phyloP scores from a whole-genome alignment of 495 filamentous ascomycete species.

The Amphirosellinia nigrospora region DNA sequence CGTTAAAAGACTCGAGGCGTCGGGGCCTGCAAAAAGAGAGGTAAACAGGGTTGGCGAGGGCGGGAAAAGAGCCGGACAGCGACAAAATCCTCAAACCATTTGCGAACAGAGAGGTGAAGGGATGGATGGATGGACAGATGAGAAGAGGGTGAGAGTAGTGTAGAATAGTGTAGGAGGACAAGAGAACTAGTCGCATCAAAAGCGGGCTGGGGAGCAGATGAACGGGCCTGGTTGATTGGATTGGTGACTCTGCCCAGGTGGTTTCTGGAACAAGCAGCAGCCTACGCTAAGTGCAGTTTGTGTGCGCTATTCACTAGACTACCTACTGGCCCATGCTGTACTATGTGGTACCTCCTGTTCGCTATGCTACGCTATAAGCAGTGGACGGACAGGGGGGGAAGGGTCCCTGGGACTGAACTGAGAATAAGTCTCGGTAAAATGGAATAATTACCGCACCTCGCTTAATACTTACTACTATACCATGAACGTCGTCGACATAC shows the following conservation, averaged over 20 bases:
- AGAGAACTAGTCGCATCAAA: conserved; percentile 18
- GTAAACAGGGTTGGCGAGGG: background rate
- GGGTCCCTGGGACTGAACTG: background rate
- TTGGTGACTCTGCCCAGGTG: conserved; percentile 21
- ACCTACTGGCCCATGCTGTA: background rate
- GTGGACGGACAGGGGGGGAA: background rate
- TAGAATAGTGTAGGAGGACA: background rate
- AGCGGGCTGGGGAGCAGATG: conserved; percentile 24
- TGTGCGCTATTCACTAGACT: background rate
- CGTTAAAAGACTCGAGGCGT: conserved; percentile 10
- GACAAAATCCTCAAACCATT: conserved; percentile 21
- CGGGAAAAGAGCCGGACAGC: conserved; percentile 4
- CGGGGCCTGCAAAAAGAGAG: background rate
- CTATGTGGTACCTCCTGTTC: background rate
- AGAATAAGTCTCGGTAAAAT: conserved; percentile 4
- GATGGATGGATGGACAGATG: background rate
- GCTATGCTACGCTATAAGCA: background rate
- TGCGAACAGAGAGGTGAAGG: conserved; percentile 22
- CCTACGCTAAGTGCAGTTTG: conserved; percentile 1
- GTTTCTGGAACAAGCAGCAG: conserved; percentile 27
- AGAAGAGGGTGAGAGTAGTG: background rate
- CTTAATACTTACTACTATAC: conserved; percentile 8
- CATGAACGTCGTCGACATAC: background rate
- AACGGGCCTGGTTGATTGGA: conserved; percentile 23
- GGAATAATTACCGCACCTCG: conserved; percentile 18